Evolutionary conservation across 768 basidiomycete species (phyloP).

Genomic region (Mycena galopus): DNA sequence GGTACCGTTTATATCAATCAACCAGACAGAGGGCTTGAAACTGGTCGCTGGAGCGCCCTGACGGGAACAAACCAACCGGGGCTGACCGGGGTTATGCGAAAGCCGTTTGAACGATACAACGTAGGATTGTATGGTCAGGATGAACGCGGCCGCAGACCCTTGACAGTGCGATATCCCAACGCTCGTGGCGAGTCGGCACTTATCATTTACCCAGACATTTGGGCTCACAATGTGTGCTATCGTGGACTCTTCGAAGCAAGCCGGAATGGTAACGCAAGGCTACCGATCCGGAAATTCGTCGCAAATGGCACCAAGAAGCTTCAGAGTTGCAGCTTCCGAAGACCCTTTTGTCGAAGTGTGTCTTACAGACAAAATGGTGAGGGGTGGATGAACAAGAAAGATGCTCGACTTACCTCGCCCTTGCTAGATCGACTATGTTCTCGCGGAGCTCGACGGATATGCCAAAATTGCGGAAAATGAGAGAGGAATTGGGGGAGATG

Average conservation of each 20-base stretch:
- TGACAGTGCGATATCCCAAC: background rate
- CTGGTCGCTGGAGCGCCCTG: background rate
- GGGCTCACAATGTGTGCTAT: conserved; percentile 15
- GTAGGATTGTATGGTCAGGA: background rate
- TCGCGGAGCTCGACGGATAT: conserved; percentile 37
- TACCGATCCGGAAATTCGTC: conserved; percentile 12
- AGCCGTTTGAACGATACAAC: background rate
- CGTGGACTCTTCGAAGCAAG: conserved; percentile 30
- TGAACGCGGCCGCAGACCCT: background rate
- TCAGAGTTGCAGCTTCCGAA: background rate
- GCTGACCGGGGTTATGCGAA: background rate
- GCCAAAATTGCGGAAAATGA: conserved; percentile 29
- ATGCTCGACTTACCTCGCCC: background rate
- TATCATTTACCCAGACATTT: conserved; percentile 34
- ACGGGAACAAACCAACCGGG: background rate
- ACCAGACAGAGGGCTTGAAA: too few species aligned
- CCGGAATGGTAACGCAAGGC: conserved; percentile 19
- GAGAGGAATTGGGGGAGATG: conserved; percentile 27
- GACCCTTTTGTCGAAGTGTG: background rate
- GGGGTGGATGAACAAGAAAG: background rate
- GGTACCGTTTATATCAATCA: too few species aligned
- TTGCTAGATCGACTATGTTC: conserved; percentile 36
- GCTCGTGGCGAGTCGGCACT: background rate
- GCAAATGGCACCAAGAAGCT: conserved; percentile 22
- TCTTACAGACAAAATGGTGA: conserved; percentile 17